Conservation (phyloP, 2,329 filamentous ascomycete species). For the Sporothrix brunneoviolacea region DNA sequence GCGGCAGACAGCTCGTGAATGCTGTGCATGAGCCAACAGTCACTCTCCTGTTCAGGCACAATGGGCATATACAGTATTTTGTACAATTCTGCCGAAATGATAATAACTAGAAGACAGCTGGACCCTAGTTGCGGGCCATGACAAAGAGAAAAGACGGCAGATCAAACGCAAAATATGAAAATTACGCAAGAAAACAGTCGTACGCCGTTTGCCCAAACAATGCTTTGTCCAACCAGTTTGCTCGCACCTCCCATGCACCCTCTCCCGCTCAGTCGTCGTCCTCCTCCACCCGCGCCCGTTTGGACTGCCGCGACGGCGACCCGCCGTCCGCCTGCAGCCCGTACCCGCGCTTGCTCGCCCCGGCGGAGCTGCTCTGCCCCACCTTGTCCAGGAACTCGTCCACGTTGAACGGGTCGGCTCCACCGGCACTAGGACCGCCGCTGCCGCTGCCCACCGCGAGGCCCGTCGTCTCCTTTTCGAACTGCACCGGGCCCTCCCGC, state of each 20-base stretch:
- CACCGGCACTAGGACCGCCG: background rate
- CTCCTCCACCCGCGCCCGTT: constrained; percentile 73
- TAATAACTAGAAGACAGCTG: no score
- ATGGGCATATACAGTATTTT: no score
- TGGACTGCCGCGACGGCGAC: constrained; percentile 45
- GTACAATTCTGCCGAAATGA: no score
- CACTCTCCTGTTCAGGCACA: no score
- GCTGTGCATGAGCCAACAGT: background rate
- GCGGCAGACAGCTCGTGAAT: no score
- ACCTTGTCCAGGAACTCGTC: constrained; percentile 87
- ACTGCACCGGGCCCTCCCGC: constrained; percentile 88
- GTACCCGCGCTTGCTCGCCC: constrained; percentile 60
- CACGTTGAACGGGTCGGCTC: constrained; percentile 79
- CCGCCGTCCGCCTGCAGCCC: constrained; percentile 65
- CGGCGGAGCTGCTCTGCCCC: constrained; percentile 40
- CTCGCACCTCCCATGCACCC: background rate
- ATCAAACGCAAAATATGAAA: no score
- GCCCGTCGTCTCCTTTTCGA: constrained; percentile 66
- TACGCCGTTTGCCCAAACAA: constrained; percentile 1
- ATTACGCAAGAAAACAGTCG: background rate
- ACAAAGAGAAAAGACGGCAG: no score
- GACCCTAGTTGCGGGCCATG: no score
- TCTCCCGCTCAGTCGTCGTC: constrained; percentile 32
- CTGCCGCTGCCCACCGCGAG: background rate
- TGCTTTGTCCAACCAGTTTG: no score